Conservation (phyloP, 2,329 filamentous ascomycete species). For the Xylariaceae sp. region DNA sequence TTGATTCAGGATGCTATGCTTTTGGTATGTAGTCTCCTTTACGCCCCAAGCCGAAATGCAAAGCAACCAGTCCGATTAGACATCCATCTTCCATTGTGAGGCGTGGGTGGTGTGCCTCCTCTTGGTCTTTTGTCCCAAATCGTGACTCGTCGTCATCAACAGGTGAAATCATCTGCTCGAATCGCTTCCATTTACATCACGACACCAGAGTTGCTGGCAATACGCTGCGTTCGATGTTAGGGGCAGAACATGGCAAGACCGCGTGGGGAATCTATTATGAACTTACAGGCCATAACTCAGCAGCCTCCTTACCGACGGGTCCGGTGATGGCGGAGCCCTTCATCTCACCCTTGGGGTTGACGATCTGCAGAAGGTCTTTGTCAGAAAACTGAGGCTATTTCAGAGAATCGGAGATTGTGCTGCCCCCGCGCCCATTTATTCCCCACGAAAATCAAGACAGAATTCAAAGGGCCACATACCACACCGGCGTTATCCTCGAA, state of each 20-base stretch:
- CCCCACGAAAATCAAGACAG: slow-evolving; percentile 46
- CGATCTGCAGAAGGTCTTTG: slow-evolving; percentile 59
- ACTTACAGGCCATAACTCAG: slow-evolving; percentile 97
- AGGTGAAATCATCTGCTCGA: slow-evolving; percentile 21
- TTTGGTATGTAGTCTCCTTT: slow-evolving; percentile 45
- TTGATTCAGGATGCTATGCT: slow-evolving; percentile 43
- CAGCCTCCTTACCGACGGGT: slow-evolving; percentile 98
- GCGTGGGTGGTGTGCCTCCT: slow-evolving; percentile 16
- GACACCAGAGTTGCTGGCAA: slow-evolving; percentile 99
- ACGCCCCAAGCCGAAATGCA: slow-evolving; percentile 51
- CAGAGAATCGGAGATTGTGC: slow-evolving; percentile 42
- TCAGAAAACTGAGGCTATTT: neutral
- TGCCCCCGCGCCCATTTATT: neutral
- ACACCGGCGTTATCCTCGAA: slow-evolving; percentile 99
- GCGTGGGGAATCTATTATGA: no score
- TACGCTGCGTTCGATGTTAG: slow-evolving; percentile 61
- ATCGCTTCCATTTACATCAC: slow-evolving; percentile 76
- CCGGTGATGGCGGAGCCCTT: slow-evolving; percentile 99
- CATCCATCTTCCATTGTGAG: slow-evolving; percentile 16
- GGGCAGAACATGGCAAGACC: slow-evolving; percentile 7
- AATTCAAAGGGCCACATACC: slow-evolving; percentile 50
- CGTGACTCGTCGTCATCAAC: slow-evolving; percentile 25
- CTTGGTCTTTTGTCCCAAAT: slow-evolving; percentile 23
- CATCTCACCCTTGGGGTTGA: slow-evolving; percentile 99
- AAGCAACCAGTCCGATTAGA: slow-evolving; percentile 42